phyloP scores from a whole-genome alignment of 257 asterid genomes.

The Apocynum venetum region DNA sequence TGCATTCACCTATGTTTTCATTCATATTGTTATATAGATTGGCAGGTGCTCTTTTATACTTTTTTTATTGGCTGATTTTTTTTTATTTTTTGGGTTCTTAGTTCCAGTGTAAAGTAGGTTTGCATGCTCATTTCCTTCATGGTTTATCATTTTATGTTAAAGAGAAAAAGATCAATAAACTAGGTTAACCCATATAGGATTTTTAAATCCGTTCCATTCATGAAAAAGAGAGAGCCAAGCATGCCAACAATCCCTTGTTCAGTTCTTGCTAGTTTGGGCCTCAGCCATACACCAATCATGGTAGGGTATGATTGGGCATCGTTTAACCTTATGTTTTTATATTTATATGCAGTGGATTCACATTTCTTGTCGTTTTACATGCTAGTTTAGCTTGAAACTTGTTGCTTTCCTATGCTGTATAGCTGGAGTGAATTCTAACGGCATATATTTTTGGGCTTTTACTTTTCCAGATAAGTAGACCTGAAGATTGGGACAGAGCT shows the following conservation, averaged over 20 bases:
- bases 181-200: no score
- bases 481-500: constrained; percentile 62
- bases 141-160: neutral
- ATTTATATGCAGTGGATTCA: neutral
- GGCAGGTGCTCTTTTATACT: neutral
- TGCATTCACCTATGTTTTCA: neutral
- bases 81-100: neutral
- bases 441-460: constrained; percentile 9
- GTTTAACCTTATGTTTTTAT: neutral
- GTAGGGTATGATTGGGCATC: no score
- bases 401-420: neutral
- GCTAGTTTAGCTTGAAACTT: neutral
- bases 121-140: neutral
- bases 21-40: neutral
- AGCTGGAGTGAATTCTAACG: neutral
- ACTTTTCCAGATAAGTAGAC: constrained; percentile 68
- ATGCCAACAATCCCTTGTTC: no score
- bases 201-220: no score
- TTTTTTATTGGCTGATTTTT: neutral
- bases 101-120: neutral
- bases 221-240: no score
- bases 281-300: no score
- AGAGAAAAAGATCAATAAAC: no score
- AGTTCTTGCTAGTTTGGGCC: no score
- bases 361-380: neutral